Evolutionary conservation across 352 stramenopile genomes (phyloP), one percentile per base, ranked within the genome.

Genomic region (Phytophthora hybrid): DNA sequence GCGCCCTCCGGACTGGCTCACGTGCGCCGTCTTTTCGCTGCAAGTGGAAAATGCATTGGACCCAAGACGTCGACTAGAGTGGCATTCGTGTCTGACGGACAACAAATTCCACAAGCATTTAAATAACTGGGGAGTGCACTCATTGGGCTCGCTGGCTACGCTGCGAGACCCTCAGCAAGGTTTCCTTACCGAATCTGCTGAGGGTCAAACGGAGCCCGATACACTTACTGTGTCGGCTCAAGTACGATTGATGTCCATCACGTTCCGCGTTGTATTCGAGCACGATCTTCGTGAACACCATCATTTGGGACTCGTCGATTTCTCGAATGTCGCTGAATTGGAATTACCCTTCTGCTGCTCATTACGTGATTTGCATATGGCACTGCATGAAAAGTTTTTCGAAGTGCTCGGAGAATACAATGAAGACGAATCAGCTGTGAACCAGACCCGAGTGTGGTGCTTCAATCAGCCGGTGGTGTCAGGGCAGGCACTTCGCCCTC

Each of bases 61-160:
- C 52, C 62, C 80, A 6, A 46, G 34, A 4, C 84, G 88, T 51
- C 74, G 70, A 47, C 88, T 95, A 37, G 84, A 91, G 59, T 95
- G 88, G 87, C 88, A 95, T 69, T 94, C 88, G 60, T 93, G 84
- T 68, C 74, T 95, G 9, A 79, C 82, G 11, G 88, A 95, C 78
- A 95, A 94, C 80, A 93, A 93, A 64, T 95, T 95, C 54, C 78
- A 93, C 76, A 72, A 58, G 18, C 62, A 88, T 39, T 77, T 95
- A 19, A 91, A 91, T 76, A 94, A 94, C 67, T 95, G 89, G 87
- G 87, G 85, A 32, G 88, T 95, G 26, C 89, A 95, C 59, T 93
- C 87, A 19, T 78, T 94, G 3, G 86, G 88, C 4, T 77, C 82
- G 6, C 78, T 94, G 14, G 71, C 73, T 21, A 83, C 75, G 63